These are phyloP conservation scores for Kazachstania kunashirensis DNA, from an alignment of 805 yeast species.

Conservation along the genomic window DNA sequence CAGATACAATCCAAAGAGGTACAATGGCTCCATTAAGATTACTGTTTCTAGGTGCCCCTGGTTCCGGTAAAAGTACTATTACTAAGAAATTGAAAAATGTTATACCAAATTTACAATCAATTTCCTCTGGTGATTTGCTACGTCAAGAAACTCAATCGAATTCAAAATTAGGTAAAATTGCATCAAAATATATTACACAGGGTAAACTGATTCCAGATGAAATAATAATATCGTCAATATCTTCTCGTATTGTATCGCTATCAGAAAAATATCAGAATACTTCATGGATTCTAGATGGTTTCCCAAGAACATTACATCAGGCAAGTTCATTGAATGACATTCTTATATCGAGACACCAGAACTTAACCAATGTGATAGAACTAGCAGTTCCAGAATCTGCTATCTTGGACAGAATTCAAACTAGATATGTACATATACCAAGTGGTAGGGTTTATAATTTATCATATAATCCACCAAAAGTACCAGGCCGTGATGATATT, in stretches of 20 bases:
- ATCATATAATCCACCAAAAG: slow-evolving; percentile 82
- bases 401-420: slow-evolving; percentile 71
- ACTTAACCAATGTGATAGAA: slow-evolving; percentile 72
- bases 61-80: slow-evolving; percentile 90
- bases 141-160: slow-evolving; percentile 52
- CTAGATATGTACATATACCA: slow-evolving; percentile 73
- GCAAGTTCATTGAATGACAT: slow-evolving; percentile 48
- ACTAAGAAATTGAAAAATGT: slow-evolving; percentile 52
- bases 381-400: slow-evolving; percentile 79
- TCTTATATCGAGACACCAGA: slow-evolving; percentile 26
- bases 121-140: slow-evolving; percentile 80
- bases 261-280: slow-evolving; percentile 21
- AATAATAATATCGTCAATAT: slow-evolving; percentile 40
- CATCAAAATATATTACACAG: slow-evolving; percentile 42
- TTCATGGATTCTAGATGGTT: slow-evolving; percentile 82
- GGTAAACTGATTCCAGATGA: slow-evolving; percentile 73
- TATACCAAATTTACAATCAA: slow-evolving; percentile 43
- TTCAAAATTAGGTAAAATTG: slow-evolving; percentile 48
- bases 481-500: slow-evolving; percentile 70
- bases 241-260: slow-evolving; percentile 33
- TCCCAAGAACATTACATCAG: slow-evolving; percentile 73
- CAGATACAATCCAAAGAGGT: too few relatives aligned
- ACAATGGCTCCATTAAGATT: slow-evolving; percentile 45
- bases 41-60: slow-evolving; percentile 85
- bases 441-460: slow-evolving; percentile 83